Base-by-base conservation (phyloP, 2,329 filamentous ascomycete genomes). In the Hymenoscyphus linearis region DNA sequence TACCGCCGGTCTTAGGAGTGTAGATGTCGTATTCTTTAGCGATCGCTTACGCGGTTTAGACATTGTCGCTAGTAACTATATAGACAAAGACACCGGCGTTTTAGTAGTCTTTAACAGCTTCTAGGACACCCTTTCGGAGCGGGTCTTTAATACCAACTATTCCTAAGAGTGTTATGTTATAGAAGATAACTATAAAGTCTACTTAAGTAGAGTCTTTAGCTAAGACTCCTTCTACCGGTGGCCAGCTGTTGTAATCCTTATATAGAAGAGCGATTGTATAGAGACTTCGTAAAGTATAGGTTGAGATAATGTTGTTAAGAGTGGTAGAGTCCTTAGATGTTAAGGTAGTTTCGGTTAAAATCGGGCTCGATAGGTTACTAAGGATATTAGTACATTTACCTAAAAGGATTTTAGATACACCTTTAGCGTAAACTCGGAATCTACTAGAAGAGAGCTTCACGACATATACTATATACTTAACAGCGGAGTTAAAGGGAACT, bases 71-170 rank as follows among this genome's bases (percentile, higher is more conserved):
- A 26, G 87, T 90, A 55, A 90, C 87, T 86, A 90, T 89, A 68
- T 87, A 86, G 55, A 90, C 86, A 60, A 84, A 79, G 16, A 91
- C 87, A 59, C 88, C 88, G 18, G 88, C 88, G 27, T 79, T 79
- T 66, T 86, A 82, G 64, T 87, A 90, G 69, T 84, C 83, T 62
- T 79, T 77, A 59, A 91, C 88, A 52, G 88, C 88, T 55, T 84
- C 81, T 14, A 83, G 79, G 25, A 91, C 88, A 66, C 87, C 86
- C 5, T 82, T 80, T 60, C 88, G 80, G n/a, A 91, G 82, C 36
- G 88, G 88, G 72, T 91, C 88, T 71, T 90, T 87, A 69, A 91
- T 91, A 67, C 88, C 88, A 56, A 89, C 86, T 47, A 90, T 78
- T n/a, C 85, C 85, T 66, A 91, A 76, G 76, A 91, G 89, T 3